Base-by-base conservation (phyloP, 2,329 filamentous ascomycete genomes). In the Arachnomyces sp. region DNA sequence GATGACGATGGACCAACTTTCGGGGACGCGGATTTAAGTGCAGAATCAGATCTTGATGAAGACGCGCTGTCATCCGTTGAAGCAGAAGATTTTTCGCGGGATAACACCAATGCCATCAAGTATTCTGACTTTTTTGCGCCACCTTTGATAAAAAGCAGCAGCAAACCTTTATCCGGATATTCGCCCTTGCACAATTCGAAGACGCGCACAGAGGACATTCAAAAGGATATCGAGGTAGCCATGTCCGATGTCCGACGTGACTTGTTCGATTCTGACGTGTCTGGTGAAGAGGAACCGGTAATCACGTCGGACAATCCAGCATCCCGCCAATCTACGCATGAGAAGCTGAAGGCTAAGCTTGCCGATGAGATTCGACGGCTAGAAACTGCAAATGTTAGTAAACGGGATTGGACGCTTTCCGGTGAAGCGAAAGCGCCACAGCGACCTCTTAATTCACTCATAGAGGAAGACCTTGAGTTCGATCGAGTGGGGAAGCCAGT, bases 391-490 rank as follows among this genome's bases (percentile, higher is more conserved):
- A 90, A 89, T 40, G 82, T 96, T 1, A 84, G 86, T 21, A 93
- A 94, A 65, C 82, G 88, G 43, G 80, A 90, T 55, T 98, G 92
- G 92, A 84, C 86, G 13, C 69, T 96, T 38, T 77, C 84, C 7
- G 92, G 92, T 56, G 92, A 98, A 71, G 89, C 89, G 3, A 75
- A 80, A 36, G 90, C 86, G 2, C 73, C 73, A 1, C 86, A 92
- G 51, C 78, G 92, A 28, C 92, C 92, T 0, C 60, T 87, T 39
- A 96, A 98, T 68, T 95, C 90, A 1, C 75, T 98, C 2, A 77
- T 98, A 1, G 89, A 96, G 58, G 80, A 96, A 66, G 88, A 96
- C 54, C 75, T 98, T 17, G 90, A 96, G 50, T 98, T 96, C 57
- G 92, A 98, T 66, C 81, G 93, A 53, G 80, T 86, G 15, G 92